A percentile compares a stretch with the other conserved stretches of the same genome.
Evolutionary conservation across 2,329 filamentous ascomycete genomes (phyloP).

Genomic region (Akanthomyces uredinophilus): DNA sequence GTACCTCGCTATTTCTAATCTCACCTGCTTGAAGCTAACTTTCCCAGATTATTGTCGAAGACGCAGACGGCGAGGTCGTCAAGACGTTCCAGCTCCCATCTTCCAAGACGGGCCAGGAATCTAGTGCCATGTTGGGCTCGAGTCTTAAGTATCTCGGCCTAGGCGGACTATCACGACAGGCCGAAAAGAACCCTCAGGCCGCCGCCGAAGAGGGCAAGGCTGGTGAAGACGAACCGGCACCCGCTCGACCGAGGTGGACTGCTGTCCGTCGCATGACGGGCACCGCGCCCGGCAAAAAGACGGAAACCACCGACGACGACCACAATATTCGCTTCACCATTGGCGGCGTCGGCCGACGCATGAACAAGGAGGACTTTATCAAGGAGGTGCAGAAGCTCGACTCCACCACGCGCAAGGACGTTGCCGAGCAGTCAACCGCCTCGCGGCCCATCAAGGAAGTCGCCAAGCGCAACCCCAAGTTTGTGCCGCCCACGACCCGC

Average conservation of each 20-base stretch:
- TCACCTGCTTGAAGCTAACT: conserved; percentile 23
- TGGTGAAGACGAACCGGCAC: conserved; percentile 23
- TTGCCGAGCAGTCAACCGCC: conserved; percentile 47
- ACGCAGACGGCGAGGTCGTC: conserved; percentile 80
- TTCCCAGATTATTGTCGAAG: conserved; percentile 72
- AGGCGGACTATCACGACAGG: conserved; percentile 37
- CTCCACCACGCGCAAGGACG: conserved; percentile 53
- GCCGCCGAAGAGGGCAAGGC: conserved; percentile 28
- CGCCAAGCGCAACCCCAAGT: conserved; percentile 30
- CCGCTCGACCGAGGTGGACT: neutral
- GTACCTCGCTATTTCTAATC: conserved; percentile 21
- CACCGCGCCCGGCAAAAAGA: conserved; percentile 16
- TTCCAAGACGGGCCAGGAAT: conserved; percentile 41
- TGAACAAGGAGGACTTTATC: conserved; percentile 79
- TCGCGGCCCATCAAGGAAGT: conserved; percentile 44
- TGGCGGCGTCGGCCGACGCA: conserved; percentile 62
- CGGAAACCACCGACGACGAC: conserved; percentile 57
- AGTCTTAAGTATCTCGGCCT: conserved; percentile 53
- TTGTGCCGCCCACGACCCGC: neutral
- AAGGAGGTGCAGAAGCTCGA: conserved; percentile 68
- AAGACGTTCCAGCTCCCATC: conserved; percentile 74
- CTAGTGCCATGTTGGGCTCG: conserved; percentile 35
- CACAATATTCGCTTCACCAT: conserved; percentile 72
- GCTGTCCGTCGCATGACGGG: conserved; percentile 9
- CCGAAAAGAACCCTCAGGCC: conserved; percentile 30